These are phyloP conservation scores for Fusarium sp. DNA, from an alignment of 2,329 filamentous ascomycete genomes.

Conservation along the genomic window DNA sequence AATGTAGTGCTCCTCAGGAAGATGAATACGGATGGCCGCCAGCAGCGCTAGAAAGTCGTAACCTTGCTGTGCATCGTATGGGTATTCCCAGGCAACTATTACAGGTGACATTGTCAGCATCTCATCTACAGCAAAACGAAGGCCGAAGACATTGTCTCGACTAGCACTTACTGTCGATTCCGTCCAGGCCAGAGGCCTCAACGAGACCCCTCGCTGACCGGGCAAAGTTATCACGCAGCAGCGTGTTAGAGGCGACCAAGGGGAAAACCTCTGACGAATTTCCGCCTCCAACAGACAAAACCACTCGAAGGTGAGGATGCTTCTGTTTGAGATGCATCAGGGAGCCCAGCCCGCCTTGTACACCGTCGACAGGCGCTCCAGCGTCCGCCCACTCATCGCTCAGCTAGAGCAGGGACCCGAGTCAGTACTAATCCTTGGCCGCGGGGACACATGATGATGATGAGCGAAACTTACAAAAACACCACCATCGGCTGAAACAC, in stretches of 20 bases:
- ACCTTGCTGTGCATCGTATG: conserved; percentile 70
- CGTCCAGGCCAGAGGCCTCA: conserved; percentile 67
- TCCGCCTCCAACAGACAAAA: conserved; percentile 78
- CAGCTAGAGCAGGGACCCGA: conserved; percentile 59
- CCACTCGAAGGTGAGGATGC: conserved; percentile 74
- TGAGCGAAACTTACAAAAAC: conserved; percentile 70
- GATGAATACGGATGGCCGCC: conserved; percentile 67
- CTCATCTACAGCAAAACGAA: neutral
- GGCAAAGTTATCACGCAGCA: conserved; percentile 72
- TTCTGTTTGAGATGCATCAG: conserved; percentile 75
- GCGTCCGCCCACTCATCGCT: conserved; percentile 81
- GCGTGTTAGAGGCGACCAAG: conserved; percentile 66
- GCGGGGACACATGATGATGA: conserved; percentile 13
- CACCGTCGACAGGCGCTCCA: conserved; percentile 74
- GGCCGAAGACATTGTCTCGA: neutral
- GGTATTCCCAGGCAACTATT: conserved; percentile 82
- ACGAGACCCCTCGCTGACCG: conserved; percentile 71
- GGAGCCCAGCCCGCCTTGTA: conserved; percentile 74
- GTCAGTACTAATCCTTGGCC: conserved; percentile 38
- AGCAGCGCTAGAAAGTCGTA: conserved; percentile 74
- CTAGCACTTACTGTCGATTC: conserved; percentile 70
- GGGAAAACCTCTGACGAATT: conserved; percentile 71
- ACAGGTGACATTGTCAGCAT: conserved; percentile 19
- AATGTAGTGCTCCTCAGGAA: conserved; percentile 73
- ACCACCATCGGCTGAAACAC: conserved; percentile 73